phyloP scores from a whole-genome alignment of 2,329 filamentous ascomycete species.

The Huntiella abstrusa region DNA sequence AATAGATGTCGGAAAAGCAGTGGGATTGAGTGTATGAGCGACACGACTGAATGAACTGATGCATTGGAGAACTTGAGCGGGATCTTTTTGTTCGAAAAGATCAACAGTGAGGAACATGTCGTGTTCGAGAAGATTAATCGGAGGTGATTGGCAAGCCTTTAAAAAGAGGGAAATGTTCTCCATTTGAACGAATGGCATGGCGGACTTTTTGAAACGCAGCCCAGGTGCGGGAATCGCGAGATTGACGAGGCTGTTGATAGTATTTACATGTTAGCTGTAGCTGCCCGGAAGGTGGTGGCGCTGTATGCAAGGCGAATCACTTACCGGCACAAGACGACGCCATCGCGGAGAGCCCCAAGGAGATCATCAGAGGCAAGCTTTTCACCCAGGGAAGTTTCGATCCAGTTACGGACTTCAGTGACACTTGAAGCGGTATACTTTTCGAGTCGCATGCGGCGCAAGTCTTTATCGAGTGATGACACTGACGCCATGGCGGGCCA shows the following conservation, averaged over 20 bases:
- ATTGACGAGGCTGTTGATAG: conserved; percentile 51
- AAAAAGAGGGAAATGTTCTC: conserved; percentile 98
- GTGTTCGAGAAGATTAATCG: conserved; percentile 75
- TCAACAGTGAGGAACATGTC: conserved; percentile 96
- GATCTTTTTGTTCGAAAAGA: conserved; percentile 87
- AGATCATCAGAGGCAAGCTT: conserved; percentile 55
- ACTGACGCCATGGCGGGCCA: conserved; percentile 63
- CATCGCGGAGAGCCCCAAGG: conserved; percentile 74
- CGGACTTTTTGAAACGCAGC: conserved; percentile 75
- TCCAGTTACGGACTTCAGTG: conserved; percentile 69
- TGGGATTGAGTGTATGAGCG: conserved; percentile 56
- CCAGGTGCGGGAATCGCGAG: conserved; percentile 56
- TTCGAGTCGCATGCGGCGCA: conserved; percentile 80
- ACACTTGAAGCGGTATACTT: conserved; percentile 85
- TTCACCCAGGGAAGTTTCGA: conserved; percentile 63
- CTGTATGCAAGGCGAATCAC: conserved; percentile 15
- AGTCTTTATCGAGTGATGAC: conserved; percentile 79
- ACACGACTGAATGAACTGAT: conserved; percentile 78
- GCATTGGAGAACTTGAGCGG: conserved; percentile 87
- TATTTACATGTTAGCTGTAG: conserved; percentile 4
- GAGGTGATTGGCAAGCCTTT: conserved; percentile 64
- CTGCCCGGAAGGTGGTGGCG: neutral
- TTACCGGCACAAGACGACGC: conserved; percentile 80
- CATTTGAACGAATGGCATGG: conserved; percentile 98
- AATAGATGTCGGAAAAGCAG: conserved; percentile 54